Base-by-base conservation (phyloP, 495 filamentous ascomycete species). In the Xylaria curta region DNA sequence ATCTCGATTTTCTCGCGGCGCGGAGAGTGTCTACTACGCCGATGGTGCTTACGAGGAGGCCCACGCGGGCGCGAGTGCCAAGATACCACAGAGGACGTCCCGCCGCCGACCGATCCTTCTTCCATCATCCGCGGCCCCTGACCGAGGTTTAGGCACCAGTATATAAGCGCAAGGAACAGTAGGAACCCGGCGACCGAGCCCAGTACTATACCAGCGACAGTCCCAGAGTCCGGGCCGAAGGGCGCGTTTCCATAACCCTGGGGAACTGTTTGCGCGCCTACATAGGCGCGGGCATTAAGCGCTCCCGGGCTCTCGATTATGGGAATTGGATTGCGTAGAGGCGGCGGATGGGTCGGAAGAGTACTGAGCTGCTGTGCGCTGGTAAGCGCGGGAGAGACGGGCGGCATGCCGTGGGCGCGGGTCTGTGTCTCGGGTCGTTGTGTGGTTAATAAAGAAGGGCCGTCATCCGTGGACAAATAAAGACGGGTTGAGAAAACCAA, bases 141-240 rank as follows among this genome's bases (percentile, higher is more conserved):
- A 6, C 86, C 85, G n/a, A 87, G 80, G 74, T 85, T 86, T 74
- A 93, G 81, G 69, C 87, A 89, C 28, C 87, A 87, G 81, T 92
- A 95, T 75, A 97, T 78, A 0, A 96, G 84, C 84, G 89, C 94
- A 46, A 96, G 84, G 40, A 95, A 67, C 3, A 97, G 84, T 19
- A 95, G 76, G 82, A 97, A 94, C 67, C 91, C 94, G n/a, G 83
- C 88, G n/a, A 97, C 90, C 60, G 88, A 87, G 73, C 94, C 94
- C 42, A 97, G 87, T 31, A 94, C 89, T 66, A 97, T 95, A 72
- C 94, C 94, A 17, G 86, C 93, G n/a, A 97, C 88, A 24, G 89
- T 87, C 46, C 94, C 94, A 0, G 94, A 86, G 5, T 83, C 28
- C 0, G 91, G 93, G 13, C 90, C 87, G 62, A 78, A 75, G 76